These are phyloP conservation scores for Talaromyces trachyspermus DNA, from an alignment of 495 filamentous ascomycete genomes.

Conservation along the genomic window DNA sequence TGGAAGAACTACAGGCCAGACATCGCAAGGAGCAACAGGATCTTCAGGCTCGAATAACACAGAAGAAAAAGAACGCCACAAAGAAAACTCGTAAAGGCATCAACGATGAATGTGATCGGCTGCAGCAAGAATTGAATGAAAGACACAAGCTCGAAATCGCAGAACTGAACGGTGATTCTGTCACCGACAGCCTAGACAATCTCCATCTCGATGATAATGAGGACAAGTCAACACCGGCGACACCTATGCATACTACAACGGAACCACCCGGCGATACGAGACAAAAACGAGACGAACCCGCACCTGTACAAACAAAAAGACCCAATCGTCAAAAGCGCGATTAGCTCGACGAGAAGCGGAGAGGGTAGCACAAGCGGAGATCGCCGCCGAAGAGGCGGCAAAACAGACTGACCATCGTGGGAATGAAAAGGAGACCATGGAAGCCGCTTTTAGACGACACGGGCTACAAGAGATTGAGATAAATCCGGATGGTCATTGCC, in stretches of 20 bases:
- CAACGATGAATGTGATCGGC: slow-evolving; percentile 71
- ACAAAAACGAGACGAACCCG: slow-evolving; percentile 8
- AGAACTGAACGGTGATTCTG: slow-evolving; percentile 41
- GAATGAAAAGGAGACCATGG: slow-evolving; percentile 64
- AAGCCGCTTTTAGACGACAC: slow-evolving; percentile 50
- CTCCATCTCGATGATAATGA: slow-evolving; percentile 12
- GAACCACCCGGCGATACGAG: slow-evolving; percentile 10
- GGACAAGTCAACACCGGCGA: slow-evolving; percentile 17
- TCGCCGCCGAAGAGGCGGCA: slow-evolving; percentile 68
- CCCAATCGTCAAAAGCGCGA: slow-evolving; percentile 82
- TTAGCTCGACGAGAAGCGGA: slow-evolving; percentile 84
- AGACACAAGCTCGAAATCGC: slow-evolving; percentile 60
- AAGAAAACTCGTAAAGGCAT: slow-evolving; percentile 93
- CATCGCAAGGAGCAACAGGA: slow-evolving; percentile 89
- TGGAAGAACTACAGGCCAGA: slow-evolving; percentile 70
- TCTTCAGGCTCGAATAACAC: slow-evolving; percentile 73
- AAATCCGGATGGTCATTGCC: slow-evolving; percentile 84
- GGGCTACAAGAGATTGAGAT: slow-evolving; percentile 70
- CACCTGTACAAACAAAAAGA: slow-evolving; percentile 47
- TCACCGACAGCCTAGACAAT: neutral
- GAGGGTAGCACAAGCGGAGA: slow-evolving; percentile 55
- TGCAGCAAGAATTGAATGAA: slow-evolving; percentile 63
- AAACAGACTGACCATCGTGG: slow-evolving; percentile 66
- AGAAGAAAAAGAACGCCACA: slow-evolving; percentile 90
- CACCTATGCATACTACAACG: slow-evolving; percentile 13